These are phyloP conservation scores for Penicillium robsamsonii DNA, from an alignment of 495 filamentous ascomycete species.

Conservation along the genomic window DNA sequence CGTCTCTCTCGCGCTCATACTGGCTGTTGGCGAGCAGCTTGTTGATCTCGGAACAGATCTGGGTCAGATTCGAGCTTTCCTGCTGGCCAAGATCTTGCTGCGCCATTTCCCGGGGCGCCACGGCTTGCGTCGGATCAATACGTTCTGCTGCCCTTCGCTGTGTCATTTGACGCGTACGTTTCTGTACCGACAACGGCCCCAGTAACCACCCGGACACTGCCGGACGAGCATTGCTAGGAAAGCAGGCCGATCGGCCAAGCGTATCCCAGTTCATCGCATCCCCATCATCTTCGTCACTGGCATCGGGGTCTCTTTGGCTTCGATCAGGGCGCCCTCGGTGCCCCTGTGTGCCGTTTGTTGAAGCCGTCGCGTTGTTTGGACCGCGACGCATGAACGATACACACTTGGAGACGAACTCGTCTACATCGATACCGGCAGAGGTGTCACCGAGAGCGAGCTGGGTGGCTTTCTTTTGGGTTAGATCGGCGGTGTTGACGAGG, in stretches of 20 bases:
- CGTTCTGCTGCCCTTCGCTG: conserved; percentile 63
- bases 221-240: conserved; percentile 70
- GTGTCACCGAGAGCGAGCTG: conserved; percentile 67
- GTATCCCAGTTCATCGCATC: conserved; percentile 87
- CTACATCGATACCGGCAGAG: conserved; percentile 75
- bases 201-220: conserved; percentile 80
- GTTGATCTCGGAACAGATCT: conserved; percentile 63
- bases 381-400: conserved; percentile 80
- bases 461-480: conserved; percentile 69
- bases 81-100: conserved; percentile 66
- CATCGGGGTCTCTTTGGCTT: conserved; percentile 42
- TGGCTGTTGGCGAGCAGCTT: conserved; percentile 42
- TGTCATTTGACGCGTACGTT: conserved; percentile 65
- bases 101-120: conserved; percentile 70
- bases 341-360: conserved; percentile 28
- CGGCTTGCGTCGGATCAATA: conserved; percentile 59
- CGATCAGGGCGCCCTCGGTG: conserved; percentile 29
- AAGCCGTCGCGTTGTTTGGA: conserved; percentile 24
- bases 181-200: conserved; percentile 86
- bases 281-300: conserved; percentile 57
- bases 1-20: conserved; percentile 30
- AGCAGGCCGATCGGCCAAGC: conserved; percentile 71
- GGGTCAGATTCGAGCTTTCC: conserved; percentile 73
- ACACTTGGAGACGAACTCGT: conserved; percentile 91
- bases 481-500: conserved; percentile 73